Percentiles rank a stretch among this genome's conserved stretches.
phyloP scores from a whole-genome alignment of 306 rosid genomes.

The Medicago arabica region DNA sequence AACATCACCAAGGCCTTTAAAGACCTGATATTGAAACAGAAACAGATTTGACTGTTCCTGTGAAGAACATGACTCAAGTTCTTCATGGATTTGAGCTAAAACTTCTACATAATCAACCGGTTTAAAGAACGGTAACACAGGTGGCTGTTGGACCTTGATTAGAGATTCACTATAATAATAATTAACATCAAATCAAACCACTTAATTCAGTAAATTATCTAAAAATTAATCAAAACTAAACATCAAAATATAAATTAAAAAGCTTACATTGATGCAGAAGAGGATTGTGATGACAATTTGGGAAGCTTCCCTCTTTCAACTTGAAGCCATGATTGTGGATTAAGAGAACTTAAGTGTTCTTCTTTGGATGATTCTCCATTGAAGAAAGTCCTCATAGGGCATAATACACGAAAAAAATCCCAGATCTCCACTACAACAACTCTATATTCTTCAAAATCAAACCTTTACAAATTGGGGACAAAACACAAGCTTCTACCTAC shows the following conservation, averaged over 20 bases:
- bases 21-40: constrained; percentile 84
- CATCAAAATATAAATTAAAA: not conserved
- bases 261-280: constrained; percentile 84
- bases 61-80: constrained; percentile 78
- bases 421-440: constrained; percentile 85
- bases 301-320: constrained; percentile 92
- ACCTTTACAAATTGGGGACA: constrained; percentile 40
- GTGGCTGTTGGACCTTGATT: constrained; percentile 84
- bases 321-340: constrained; percentile 95
- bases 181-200: constrained; percentile 35
- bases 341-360: constrained; percentile 69
- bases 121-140: constrained; percentile 73
- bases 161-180: constrained; percentile 73
- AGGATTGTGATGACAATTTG: constrained; percentile 63
- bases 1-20: constrained; percentile 84
- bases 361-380: constrained; percentile 82
- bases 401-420: constrained; percentile 67
- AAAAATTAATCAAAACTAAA: constrained; percentile 4
- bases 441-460: constrained; percentile 49
- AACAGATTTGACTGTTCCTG: constrained; percentile 77
- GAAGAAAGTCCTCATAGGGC: constrained; percentile 89
- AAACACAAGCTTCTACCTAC: constrained; percentile 20
- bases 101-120: constrained; percentile 87
- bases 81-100: constrained; percentile 95
- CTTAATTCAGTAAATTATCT: constrained; percentile 37